Base-by-base conservation (phyloP, 495 filamentous ascomycete species). In the Aspergillus cristatus region DNA sequence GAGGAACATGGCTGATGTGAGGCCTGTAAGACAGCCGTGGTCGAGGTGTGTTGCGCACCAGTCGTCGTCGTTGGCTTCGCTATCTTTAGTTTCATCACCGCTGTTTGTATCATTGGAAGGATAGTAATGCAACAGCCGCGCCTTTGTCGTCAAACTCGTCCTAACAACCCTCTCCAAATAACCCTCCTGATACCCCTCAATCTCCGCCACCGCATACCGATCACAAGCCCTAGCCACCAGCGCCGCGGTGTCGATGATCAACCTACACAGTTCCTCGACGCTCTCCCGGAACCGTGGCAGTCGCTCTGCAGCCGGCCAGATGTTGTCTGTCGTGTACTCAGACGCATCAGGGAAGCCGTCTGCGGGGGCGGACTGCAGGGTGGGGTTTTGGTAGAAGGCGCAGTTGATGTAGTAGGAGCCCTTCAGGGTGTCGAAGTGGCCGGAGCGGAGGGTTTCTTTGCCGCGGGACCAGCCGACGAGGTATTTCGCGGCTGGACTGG, bases 341-440 rank as follows among this genome's bases (percentile, higher is more conserved):
- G 75, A 60, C 18, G 81, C 65, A 38, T 78, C 74, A 2, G 75
- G 46, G 45, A 74, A 75, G 43, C 72, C 75, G 35, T 75, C 63
- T 4, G 63, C 62, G 2, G 79, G 71, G 6, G 80, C 78, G 33
- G 72, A 74, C 8, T 77, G 65, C 4, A 86, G 65, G 2, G 50
- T 40, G 2, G 76, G 68, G 43, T 84, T 74, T 34, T 89, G 76
- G 57, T 91, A 90, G 69, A 94, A 96, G 35, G 84, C 84, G 59
- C 87, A 94, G 63, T 97, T 96, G 55, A 89, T 81, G 57, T 97
- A 99, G 70, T 84, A 99, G 13, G 86, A 94, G 37, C 91, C 91
- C 65, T 99, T 99, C 8, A 84, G 72, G 4, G 83, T 94, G 50
- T 99, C 91, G 46, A 88, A 85, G 41, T 81, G 79, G 42, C 89